These are phyloP conservation scores for Nicotiana paniculata DNA, from an alignment of 257 asterid genomes.

Conservation along the genomic window DNA sequence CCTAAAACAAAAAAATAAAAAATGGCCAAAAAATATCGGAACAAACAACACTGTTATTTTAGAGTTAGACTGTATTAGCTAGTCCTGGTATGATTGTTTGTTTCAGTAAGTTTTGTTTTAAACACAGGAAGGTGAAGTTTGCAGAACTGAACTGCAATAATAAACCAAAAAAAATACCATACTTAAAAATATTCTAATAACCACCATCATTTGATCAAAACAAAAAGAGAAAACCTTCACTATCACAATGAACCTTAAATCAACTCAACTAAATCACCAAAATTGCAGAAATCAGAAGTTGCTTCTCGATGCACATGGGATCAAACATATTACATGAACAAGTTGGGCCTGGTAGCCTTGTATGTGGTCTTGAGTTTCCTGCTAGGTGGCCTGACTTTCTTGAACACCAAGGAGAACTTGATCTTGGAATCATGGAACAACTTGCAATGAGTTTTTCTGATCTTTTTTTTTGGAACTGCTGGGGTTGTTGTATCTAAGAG, in stretches of 20 bases:
- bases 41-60: too few relatives aligned
- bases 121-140: too few relatives aligned
- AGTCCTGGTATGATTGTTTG: too few relatives aligned
- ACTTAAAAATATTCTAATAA: not conserved
- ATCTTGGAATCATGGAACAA: conserved; percentile 5
- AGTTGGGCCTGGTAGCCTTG: conserved; percentile 5
- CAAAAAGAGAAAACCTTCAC: not conserved
- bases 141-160: not conserved
- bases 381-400: conserved; percentile 4
- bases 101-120: too few relatives aligned
- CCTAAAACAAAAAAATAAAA: not conserved
- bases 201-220: not conserved
- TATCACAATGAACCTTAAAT: not conserved
- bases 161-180: not conserved
- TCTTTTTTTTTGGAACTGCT: too few relatives aligned
- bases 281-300: not conserved
- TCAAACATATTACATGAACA: conserved; percentile 8
- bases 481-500: too few relatives aligned
- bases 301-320: not conserved
- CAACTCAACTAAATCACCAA: not conserved
- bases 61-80: too few relatives aligned
- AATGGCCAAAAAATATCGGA: too few relatives aligned
- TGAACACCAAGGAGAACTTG: conserved; percentile 1
- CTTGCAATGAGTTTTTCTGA: too few relatives aligned
- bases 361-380: conserved; percentile 6